Percentiles rank a stretch among this genome's conserved stretches.
Evolutionary conservation across 345 rosid genomes (phyloP).

Genomic region (Angophora floribunda): DNA sequence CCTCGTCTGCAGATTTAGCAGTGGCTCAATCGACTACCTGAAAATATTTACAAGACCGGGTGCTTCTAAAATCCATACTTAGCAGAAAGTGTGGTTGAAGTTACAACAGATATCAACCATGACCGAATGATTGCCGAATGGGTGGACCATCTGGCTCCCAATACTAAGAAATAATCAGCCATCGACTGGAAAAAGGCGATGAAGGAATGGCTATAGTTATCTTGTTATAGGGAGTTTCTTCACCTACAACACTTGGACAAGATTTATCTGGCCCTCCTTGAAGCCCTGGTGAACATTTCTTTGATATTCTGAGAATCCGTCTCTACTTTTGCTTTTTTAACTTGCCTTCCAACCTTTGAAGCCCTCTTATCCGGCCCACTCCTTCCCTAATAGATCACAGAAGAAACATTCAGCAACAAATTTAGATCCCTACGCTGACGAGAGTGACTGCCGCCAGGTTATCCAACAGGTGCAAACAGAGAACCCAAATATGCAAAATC

Average conservation of each 20-base stretch:
- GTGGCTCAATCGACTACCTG: not conserved
- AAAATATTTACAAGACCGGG: not conserved
- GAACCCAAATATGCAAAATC: not conserved
- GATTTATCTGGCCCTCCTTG: conserved; percentile 28
- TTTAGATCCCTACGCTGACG: not conserved
- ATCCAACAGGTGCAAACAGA: not conserved
- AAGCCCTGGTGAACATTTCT: conserved; percentile 84
- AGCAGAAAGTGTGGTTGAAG: not conserved
- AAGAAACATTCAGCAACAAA: not conserved
- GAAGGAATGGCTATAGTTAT: not conserved
- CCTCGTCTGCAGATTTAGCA: not conserved
- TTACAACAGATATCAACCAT: not conserved
- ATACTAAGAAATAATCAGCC: not conserved
- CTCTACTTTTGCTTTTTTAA: conserved; percentile 61
- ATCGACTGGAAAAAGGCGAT: not conserved
- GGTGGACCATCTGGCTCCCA: not conserved
- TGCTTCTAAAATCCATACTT: not conserved
- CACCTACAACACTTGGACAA: not conserved
- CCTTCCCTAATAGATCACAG: conserved; percentile 23
- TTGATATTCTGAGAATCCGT: conserved; percentile 67
- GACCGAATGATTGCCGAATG: not conserved
- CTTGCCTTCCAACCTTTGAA: conserved; percentile 33
- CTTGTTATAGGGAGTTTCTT: not conserved
- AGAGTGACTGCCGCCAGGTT: not conserved
- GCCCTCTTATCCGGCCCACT: conserved; percentile 23